Conservation (phyloP, 2,329 filamentous ascomycete genomes). For the Phialophora verrucosa region DNA sequence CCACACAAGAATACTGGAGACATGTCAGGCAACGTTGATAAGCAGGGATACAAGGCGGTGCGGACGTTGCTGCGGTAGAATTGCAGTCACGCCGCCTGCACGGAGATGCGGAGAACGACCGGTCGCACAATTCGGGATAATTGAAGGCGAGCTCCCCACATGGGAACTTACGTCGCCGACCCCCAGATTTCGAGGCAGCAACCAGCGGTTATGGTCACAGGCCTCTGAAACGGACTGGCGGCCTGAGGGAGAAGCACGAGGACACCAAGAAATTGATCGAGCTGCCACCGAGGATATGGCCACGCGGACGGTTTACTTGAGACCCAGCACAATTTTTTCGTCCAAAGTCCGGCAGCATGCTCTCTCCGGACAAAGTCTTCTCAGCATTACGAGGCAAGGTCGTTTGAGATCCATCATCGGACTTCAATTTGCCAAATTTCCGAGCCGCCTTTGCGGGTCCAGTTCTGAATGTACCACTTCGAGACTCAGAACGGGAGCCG, state of each 20-base stretch:
- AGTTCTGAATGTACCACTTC: constrained; percentile 7
- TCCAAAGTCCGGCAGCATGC: neutral
- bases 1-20: constrained; percentile 1
- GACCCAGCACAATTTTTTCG: neutral
- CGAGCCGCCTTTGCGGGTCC: constrained; percentile 8
- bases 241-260: constrained; percentile 23
- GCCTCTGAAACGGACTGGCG: neutral
- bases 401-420: neutral
- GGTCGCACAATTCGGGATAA: constrained; percentile 25
- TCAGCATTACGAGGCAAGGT: constrained; percentile 15
- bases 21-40: constrained; percentile 7
- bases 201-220: neutral
- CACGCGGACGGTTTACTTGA: constrained; percentile 49
- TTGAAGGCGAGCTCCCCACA: constrained; percentile 27
- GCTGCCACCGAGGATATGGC: constrained; percentile 72
- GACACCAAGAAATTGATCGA: constrained; percentile 74
- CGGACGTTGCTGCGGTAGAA: constrained; percentile 12
- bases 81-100: neutral
- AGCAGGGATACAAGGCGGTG: constrained; percentile 14
- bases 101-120: constrained; percentile 29
- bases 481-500: constrained; percentile 14
- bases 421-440: constrained; percentile 12
- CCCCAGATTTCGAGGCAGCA: neutral
- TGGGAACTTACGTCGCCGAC: constrained; percentile 3
- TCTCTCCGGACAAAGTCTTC: neutral